Base-by-base conservation (phyloP, 2,329 filamentous ascomycete genomes). In the Cladophialophora yegresii region DNA sequence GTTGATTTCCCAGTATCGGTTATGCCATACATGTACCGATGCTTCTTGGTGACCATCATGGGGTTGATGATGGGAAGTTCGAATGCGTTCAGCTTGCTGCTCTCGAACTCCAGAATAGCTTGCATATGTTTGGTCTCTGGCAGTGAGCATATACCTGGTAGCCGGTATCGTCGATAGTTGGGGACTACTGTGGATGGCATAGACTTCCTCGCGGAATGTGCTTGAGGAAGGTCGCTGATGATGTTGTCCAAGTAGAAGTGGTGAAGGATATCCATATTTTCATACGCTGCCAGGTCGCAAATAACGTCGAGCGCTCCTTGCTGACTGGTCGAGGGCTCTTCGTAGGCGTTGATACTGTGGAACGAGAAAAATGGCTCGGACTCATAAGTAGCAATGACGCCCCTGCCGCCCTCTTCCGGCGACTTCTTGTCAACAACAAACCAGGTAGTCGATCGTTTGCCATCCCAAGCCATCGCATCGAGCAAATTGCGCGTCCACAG, bases 291-390 rank as follows among this genome's bases (percentile, higher is more conserved):
- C 1, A 89, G 73, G 66, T 96, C 91, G 61, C 88, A 85, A 32
- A 87, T 79, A 20, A 95, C 80, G 64, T 87, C 81, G 4, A 77
- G 76, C n/a, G 80, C 77, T 5, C 75, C 77, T 32, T 77, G 74
- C 0, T 72, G 65, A 28, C 74, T 59, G 4, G 20, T 49, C 0
- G 75, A 78, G 0, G 75, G 70, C 67, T 90, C 84, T 71, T 93
- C 89, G 73, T 87, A 95, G 0, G 90, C 85, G 70, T 96, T 96
- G 73, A 91, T 80, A 0, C 85, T 85, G 76, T 96, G 91, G 75
- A 96, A 96, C 75, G 86, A 88, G 79, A 93, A 96, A 54, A 87
- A 87, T 0, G 89, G 83, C 0, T 85, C 82, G 16, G 85, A 88
- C 20, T 87, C 83, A 71, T 89, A 93, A 1, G 82, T 84, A 7